Base-by-base conservation (phyloP, 352 stramenopile species). In the Phytophthora capsici region DNA sequence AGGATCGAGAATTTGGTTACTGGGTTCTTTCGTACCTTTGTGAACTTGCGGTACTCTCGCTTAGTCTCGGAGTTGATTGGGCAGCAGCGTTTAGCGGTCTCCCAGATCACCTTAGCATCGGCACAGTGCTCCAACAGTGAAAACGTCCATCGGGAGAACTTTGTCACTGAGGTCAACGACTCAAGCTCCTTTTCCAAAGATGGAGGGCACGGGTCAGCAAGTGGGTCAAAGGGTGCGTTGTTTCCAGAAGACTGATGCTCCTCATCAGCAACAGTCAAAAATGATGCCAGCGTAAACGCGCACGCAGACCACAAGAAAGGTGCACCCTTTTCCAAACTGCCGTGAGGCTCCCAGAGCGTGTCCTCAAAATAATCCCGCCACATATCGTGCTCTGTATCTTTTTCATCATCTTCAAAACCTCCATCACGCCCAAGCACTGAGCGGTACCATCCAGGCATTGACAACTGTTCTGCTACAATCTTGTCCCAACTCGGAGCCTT, bases 311-410 rank as follows among this genome's bases (percentile, higher is more conserved):
- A 96, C 20, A 96, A 55, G 62, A 90, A 96, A 19, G 88, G 88
- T 9, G 86, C 88, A 2, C 86, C 86, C 63, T 94, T 96, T 65
- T 96, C 88, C 17, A 96, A 61, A 43, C 84, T 96, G 5, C 86
- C 88, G 41, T 96, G 88, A 7, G 88, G 88, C 16, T 96, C 88
- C 88, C 88, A 96, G 17, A 96, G 58, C 6, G 84, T 94, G 36
- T 94, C 84, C 62, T 96, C 88, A 45, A 93, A 96, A 61, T 96
- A 96, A 56, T 93, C 83, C 25, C 88, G 77, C 88, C 88, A 96
- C 38, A 90, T 61, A 60, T 94, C 84, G 40, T 94, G 86, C 25
- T 81, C 82, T 8, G 73, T 77, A 12, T 90, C 73, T 17, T 68
- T 77, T 9, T 90, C 82, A 0, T 75, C 55, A 8, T 84, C 73